These are phyloP conservation scores for Monilinia aucupariae DNA, from an alignment of 2,329 filamentous ascomycete species.

Conservation along the genomic window DNA sequence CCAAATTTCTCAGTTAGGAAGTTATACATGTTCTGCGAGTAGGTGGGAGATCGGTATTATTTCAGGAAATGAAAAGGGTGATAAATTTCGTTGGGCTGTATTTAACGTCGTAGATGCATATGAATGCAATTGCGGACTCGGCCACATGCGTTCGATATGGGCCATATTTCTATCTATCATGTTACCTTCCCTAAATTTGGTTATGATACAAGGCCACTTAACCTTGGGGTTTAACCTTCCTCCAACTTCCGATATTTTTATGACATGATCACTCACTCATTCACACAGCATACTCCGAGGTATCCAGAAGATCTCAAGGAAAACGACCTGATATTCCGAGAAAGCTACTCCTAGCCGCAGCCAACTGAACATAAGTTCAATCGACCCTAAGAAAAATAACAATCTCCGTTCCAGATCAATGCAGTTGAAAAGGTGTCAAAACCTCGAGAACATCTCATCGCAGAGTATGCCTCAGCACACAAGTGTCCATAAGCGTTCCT, in stretches of 20 bases:
- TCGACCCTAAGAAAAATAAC: constrained; percentile 12
- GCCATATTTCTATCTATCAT: neutral
- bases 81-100: neutral
- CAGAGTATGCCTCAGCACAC: constrained; percentile 13
- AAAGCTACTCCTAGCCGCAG: constrained; percentile 17
- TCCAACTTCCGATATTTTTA: neutral
- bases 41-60: neutral
- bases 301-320: constrained; percentile 9
- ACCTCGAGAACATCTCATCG: constrained; percentile 14
- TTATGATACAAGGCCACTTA: neutral
- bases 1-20: neutral
- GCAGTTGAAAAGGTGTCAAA: constrained; percentile 10
- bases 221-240: neutral
- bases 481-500: constrained; percentile 14
- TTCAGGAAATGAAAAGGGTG: neutral
- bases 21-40: neutral
- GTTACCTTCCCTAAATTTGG: neutral
- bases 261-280: constrained; percentile 11
- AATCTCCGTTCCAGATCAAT: constrained; percentile 16
- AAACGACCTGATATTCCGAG: constrained; percentile 17
- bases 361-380: constrained; percentile 9
- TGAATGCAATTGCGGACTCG: neutral
- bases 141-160: neutral
- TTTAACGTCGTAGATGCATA: too few species aligned
- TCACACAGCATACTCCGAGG: neutral